These are phyloP conservation scores for Ceratobasidium sp. DNA, from an alignment of 1,284 basidiomycete genomes.

Conservation along the genomic window DNA sequence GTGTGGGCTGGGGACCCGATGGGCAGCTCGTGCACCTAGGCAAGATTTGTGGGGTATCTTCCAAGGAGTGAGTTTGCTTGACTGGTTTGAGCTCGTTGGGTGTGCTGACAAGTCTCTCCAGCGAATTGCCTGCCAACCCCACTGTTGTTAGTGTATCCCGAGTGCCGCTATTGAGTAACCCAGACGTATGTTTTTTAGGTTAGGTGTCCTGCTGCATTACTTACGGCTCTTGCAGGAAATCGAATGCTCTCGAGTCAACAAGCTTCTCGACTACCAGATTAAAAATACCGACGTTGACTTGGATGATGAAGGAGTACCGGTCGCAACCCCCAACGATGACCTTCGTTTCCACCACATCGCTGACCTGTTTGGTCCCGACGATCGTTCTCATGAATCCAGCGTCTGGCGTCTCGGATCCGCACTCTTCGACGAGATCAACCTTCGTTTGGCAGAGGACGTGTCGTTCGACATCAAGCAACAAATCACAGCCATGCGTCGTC, in stretches of 20 bases:
- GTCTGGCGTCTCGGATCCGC: slow-evolving; percentile 91
- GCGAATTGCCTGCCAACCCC: slow-evolving; percentile 45
- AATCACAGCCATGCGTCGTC: slow-evolving; percentile 74
- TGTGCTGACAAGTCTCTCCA: slow-evolving; percentile 36
- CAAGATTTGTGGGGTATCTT: slow-evolving; percentile 67
- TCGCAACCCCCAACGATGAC: slow-evolving; percentile 63
- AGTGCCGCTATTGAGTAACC: slow-evolving; percentile 47
- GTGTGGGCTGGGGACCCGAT: slow-evolving; percentile 89
- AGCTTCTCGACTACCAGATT: slow-evolving; percentile 81
- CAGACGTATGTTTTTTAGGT: slow-evolving; percentile 48
- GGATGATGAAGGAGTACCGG: slow-evolving; percentile 67
- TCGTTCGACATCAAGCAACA: slow-evolving; percentile 70
- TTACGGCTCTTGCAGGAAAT: slow-evolving; percentile 39
- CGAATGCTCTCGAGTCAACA: slow-evolving; percentile 42
- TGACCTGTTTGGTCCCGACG: slow-evolving; percentile 75
- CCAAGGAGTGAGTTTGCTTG: slow-evolving; percentile 53
- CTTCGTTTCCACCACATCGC: slow-evolving; percentile 86
- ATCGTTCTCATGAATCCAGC: slow-evolving; percentile 79
- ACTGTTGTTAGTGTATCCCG: slow-evolving; percentile 47
- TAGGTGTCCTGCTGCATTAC: slow-evolving; percentile 41
- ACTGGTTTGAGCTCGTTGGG: slow-evolving; percentile 54
- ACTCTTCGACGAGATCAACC: slow-evolving; percentile 83
- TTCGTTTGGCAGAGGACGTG: slow-evolving; percentile 69
- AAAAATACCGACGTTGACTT: slow-evolving; percentile 74
- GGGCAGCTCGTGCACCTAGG: slow-evolving; percentile 83